phyloP scores from a whole-genome alignment of 2,329 filamentous ascomycete species.

The Venturia pyrina region DNA sequence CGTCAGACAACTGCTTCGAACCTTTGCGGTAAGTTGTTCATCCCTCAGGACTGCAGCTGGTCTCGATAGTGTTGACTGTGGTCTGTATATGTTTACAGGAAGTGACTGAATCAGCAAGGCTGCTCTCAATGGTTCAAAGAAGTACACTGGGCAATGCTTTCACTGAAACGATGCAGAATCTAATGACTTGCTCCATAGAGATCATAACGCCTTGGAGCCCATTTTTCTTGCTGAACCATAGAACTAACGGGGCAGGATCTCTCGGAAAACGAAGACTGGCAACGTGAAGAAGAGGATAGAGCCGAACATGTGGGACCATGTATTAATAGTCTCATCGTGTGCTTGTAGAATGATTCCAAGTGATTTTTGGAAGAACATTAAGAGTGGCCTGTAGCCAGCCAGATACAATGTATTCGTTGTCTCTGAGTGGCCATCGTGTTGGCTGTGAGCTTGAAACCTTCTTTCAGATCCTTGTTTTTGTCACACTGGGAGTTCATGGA shows the following conservation, averaged over 20 bases:
- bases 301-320: constrained; percentile 37
- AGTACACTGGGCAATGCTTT: no score
- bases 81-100: no score
- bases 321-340: constrained; percentile 35
- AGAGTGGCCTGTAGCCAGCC: constrained; percentile 19
- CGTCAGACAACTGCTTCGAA: no score
- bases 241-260: constrained; percentile 30
- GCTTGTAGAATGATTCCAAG: constrained; percentile 23
- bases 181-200: constrained; percentile 9
- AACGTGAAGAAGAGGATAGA: constrained; percentile 30
- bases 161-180: no score
- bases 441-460: background rate
- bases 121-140: no score
- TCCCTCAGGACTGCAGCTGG: no score
- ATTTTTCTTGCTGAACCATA: constrained; percentile 21
- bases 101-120: no score
- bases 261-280: constrained; percentile 28
- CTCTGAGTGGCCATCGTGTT: constrained; percentile 11
- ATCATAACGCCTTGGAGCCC: constrained; percentile 2
- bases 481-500: background rate
- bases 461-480: background rate
- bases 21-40: no score
- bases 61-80: no score
- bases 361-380: background rate
- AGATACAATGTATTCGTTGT: constrained; percentile 28